A percentile compares a stretch with the other conserved stretches of the same genome.
Evolutionary conservation across 768 basidiomycete genomes (phyloP).

Genomic region (Phylloporus rhodoxanthus): DNA sequence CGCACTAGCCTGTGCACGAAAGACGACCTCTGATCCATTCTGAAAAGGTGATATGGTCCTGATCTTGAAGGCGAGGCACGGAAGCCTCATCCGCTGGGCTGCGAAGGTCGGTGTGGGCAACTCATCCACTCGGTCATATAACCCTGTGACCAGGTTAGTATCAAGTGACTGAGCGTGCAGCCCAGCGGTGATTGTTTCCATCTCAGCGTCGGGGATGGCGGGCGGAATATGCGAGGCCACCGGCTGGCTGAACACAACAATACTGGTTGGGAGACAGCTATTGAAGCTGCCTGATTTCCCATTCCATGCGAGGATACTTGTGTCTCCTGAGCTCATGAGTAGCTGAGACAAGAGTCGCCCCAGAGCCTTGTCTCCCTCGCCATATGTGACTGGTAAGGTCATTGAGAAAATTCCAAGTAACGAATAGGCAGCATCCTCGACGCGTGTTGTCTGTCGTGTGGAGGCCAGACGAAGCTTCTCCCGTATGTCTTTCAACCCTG

Average conservation of each 20-base stretch:
- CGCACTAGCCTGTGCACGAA: background rate
- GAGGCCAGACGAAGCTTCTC: background rate
- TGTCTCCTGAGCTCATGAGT: constrained; percentile 1
- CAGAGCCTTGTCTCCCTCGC: constrained; percentile 2
- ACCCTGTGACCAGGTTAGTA: background rate
- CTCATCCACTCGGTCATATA: background rate
- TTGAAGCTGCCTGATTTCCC: background rate
- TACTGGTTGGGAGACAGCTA: background rate
- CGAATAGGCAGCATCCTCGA: background rate
- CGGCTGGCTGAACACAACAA: background rate
- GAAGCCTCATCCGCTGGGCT: background rate
- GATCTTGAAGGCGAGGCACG: background rate
- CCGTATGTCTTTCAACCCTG: background rate
- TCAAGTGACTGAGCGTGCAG: background rate
- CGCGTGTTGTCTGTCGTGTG: background rate
- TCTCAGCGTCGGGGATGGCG: background rate
- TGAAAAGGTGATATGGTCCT: background rate
- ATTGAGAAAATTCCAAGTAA: background rate
- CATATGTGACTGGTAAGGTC: background rate
- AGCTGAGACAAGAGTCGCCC: constrained; percentile 4
- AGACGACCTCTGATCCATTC: background rate
- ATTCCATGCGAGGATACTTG: constrained; percentile 6
- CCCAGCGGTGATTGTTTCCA: background rate
- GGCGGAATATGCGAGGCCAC: background rate
- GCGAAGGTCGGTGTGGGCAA: background rate